A percentile compares a stretch with the other conserved stretches of the same genome.
Conservation (phyloP, 2,329 filamentous ascomycete genomes). For the Stagonosporopsis rhizophila region DNA sequence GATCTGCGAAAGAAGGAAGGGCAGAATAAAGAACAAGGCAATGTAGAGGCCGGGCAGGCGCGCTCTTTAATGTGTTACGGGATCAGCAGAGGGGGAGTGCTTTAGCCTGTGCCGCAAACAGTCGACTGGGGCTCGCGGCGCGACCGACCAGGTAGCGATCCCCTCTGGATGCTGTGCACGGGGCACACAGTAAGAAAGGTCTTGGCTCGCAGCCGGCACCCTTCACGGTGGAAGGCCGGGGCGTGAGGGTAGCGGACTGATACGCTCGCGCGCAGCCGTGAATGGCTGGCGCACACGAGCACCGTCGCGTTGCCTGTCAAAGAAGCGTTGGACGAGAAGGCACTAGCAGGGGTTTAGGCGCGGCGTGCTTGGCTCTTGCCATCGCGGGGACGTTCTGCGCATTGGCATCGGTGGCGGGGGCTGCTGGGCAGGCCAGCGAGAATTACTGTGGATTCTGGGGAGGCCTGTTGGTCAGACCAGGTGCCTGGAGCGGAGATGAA, state of each 20-base stretch:
- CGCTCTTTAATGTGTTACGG: conserved; percentile 34
- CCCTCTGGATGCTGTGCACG: conserved; percentile 24
- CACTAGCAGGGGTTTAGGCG: conserved; percentile 19
- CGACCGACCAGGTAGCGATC: conserved; percentile 33
- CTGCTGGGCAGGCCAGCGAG: conserved; percentile 18
- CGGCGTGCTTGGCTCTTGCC: conserved; percentile 19
- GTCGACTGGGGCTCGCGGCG: conserved; percentile 28
- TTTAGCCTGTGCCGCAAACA: conserved; percentile 29
- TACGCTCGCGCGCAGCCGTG: conserved; percentile 23
- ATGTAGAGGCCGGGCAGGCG: conserved; percentile 9
- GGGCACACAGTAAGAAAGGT: conserved; percentile 25
- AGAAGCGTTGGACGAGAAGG: conserved; percentile 27
- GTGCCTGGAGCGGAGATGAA: conserved; percentile 24
- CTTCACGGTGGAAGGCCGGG: conserved; percentile 17
- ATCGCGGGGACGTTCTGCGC: conserved; percentile 33
- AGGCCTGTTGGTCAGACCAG: conserved; percentile 21
- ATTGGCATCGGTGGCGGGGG: conserved; percentile 28
- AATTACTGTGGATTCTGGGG: conserved; percentile 9
- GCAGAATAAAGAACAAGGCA: conserved; percentile 14
- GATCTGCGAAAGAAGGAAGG: conserved; percentile 22
- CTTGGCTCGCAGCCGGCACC: conserved; percentile 31
- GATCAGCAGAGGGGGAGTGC: conserved; percentile 36
- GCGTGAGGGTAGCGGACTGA: conserved; percentile 17
- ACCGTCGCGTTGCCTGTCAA: conserved; percentile 15
- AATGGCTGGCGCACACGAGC: conserved; percentile 28